Evolutionary conservation across 148 eudicot species (phyloP).

Genomic region (Rhododendron ferrugineum): DNA sequence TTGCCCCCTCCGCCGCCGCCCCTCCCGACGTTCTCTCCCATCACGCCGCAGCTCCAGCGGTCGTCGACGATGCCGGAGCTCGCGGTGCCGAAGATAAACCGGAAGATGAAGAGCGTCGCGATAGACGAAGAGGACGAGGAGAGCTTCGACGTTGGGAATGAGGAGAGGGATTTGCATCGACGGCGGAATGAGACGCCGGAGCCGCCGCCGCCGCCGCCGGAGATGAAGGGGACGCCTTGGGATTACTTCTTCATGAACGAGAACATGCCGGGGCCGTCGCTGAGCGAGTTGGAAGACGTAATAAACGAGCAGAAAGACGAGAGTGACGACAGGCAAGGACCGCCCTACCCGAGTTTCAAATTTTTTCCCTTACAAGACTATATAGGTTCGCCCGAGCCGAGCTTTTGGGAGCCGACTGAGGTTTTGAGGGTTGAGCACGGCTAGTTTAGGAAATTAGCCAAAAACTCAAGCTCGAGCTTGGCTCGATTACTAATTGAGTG

Average conservation of each 20-base stretch:
- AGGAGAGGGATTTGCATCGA: constrained; percentile 21
- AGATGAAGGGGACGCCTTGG: constrained; percentile 67
- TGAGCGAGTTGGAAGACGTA: constrained; percentile 38
- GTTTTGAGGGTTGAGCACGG: too few species aligned
- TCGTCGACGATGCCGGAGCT: constrained; percentile 83
- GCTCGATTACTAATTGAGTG: too few species aligned
- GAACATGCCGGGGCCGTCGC: constrained; percentile 36
- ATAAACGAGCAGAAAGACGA: constrained; percentile 14
- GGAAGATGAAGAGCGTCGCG: constrained; percentile 56
- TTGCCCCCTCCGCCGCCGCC: constrained; percentile 88
- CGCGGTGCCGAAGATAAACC: constrained; percentile 31
- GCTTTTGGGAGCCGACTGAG: too few species aligned
- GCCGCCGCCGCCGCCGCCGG: constrained; percentile 45
- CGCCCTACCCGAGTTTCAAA: too few species aligned
- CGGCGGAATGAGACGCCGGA: constrained; percentile 17
- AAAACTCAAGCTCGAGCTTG: too few species aligned
- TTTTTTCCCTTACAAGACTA: too few species aligned
- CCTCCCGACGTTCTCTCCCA: constrained; percentile 53
- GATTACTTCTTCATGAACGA: constrained; percentile 70
- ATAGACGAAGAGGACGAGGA: constrained; percentile 34
- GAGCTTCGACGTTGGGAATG: constrained; percentile 22
- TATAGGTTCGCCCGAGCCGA: too few species aligned
- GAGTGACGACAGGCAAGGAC: constrained; percentile 10
- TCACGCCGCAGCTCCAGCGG: constrained; percentile 61
- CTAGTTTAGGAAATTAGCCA: too few species aligned